phyloP scores from a whole-genome alignment of 257 asterid species.

The Pogostemon cablin region DNA sequence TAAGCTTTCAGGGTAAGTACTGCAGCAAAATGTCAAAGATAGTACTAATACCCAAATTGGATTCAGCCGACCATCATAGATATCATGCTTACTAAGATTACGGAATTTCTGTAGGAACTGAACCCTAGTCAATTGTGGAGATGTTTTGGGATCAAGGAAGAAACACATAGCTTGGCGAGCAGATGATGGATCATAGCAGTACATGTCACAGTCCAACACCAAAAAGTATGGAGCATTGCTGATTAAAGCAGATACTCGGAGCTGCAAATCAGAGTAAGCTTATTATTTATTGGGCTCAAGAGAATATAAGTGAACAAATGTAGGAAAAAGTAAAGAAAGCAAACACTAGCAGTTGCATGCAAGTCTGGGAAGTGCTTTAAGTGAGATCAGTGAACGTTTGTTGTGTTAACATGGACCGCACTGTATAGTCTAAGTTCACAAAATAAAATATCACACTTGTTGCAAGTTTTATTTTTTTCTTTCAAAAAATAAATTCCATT shows the following conservation, averaged over 20 bases:
- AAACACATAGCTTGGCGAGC: constrained; percentile 64
- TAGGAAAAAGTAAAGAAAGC: background rate
- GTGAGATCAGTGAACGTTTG: background rate
- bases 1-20: background rate
- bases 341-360: background rate
- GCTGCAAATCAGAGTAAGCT: constrained; percentile 43
- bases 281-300: background rate
- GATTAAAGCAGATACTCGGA: constrained; percentile 60
- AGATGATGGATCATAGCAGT: constrained; percentile 53
- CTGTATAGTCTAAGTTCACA: constrained; percentile 9
- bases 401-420: background rate
- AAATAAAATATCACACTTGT: background rate
- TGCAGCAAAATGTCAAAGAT: background rate
- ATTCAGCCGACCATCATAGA: constrained; percentile 48
- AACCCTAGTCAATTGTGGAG: constrained; percentile 54
- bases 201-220: constrained; percentile 60
- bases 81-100: constrained; percentile 50
- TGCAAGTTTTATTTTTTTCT: background rate
- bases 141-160: constrained; percentile 47
- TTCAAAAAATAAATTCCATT: background rate
- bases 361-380: constrained; percentile 1
- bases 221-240: constrained; percentile 74
- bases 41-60: constrained; percentile 32
- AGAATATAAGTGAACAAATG: constrained; percentile 10
- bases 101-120: constrained; percentile 73